Base-by-base conservation (phyloP, 2,329 filamentous ascomycete species). In the Microdochium nivale region DNA sequence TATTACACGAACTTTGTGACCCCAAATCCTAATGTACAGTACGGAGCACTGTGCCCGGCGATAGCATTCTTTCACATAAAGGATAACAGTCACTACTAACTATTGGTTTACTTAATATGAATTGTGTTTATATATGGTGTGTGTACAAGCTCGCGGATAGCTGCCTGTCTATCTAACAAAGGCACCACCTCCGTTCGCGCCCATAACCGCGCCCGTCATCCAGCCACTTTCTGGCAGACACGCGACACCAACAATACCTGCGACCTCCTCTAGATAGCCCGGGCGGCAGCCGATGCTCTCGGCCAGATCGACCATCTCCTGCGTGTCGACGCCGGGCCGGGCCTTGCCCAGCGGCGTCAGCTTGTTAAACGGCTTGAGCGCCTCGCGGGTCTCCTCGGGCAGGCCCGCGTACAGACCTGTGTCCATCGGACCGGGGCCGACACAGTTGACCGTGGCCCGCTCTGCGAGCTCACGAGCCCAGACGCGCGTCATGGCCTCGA, bases 401-500 rank as follows among this genome's bases (percentile, higher is more conserved):
- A 44, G 23, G 13, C 40, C 21, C 3, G 40, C 16, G 51, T 77
- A 75, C 9, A 44, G 40, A 7, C 40, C 40, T 25, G 58, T 58
- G 1, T 54, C 57, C 33, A 60, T 68, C 0, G 79, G 78, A 2
- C 79, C 79, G 0, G 79, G 79, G 57, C 83, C 84, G 62, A 84
- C 72, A 2, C 77, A 74, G 62, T 83, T 83, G 53, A 81, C 80
- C 9, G 78, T 82, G 25, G 71, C 74, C 23, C 73, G 66, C 56
- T 81, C 78, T 14, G 72, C 70, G 49, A 84, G 66, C 65, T 84
- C 80, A 21, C 80, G 71, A 4, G 77, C 71, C 80, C 80, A 84
- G 0, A 77, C 76, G 21, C 80, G 70, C n/a, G 80, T 83, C 76
- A 84, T 80, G 35, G 77, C 74, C 62, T 84, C 81, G 9, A 84